Conservation (phyloP, 805 yeast species). For the Yarrowia deformans region DNA sequence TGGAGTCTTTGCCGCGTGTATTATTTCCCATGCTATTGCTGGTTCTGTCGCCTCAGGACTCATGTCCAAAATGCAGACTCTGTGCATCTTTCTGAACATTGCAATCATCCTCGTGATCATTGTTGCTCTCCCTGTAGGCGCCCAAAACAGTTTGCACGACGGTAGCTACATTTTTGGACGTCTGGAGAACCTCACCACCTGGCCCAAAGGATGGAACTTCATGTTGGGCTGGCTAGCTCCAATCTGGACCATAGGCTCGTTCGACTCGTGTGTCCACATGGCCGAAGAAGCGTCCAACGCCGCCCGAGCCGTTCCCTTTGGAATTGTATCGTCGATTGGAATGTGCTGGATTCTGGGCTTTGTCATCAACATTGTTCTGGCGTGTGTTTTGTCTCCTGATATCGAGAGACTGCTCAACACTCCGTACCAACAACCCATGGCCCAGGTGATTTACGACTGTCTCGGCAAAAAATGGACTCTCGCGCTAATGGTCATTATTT, state of each 20-base stretch:
- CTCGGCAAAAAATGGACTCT: conserved; percentile 9
- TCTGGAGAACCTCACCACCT: not conserved
- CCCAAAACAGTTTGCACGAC: not conserved
- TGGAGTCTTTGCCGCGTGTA: conserved; percentile 3
- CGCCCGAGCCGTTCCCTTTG: not conserved
- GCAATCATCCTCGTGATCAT: not conserved
- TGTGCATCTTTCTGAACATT: not conserved
- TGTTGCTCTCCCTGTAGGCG: not conserved
- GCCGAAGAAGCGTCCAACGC: conserved; percentile 12
- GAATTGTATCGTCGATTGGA: not conserved
- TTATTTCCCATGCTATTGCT: not conserved
- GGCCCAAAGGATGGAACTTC: conserved; percentile 16
- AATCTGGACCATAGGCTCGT: conserved; percentile 3
- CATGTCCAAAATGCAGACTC: not conserved
- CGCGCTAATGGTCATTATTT: not conserved
- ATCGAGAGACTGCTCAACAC: not conserved
- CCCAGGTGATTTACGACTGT: conserved; percentile 11
- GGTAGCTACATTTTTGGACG: conserved; percentile 4
- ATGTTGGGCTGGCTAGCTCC: conserved; percentile 6
- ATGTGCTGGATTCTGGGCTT: conserved; percentile 12
- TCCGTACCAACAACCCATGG: conserved; percentile 4
- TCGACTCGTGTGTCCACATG: conserved; percentile 6
- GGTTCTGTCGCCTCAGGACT: not conserved
- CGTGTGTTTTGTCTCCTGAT: conserved; percentile 2
- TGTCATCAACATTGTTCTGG: conserved; percentile 8